Evolutionary conservation across 2,329 filamentous ascomycete genomes (phyloP).

Genomic region (Trichoderma pleuroti): DNA sequence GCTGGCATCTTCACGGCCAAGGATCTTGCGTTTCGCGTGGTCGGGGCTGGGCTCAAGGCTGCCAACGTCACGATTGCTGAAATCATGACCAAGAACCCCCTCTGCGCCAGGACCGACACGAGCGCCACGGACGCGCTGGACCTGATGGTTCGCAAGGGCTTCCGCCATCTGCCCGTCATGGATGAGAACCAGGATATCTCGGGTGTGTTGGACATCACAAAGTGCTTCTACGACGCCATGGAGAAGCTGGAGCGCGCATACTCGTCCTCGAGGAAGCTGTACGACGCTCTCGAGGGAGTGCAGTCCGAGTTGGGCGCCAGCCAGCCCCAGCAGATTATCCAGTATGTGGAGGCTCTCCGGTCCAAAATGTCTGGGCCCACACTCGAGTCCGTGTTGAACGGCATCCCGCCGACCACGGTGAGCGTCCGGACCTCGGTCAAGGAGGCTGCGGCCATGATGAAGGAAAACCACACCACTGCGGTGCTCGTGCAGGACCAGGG

Average conservation of each 20-base stretch:
- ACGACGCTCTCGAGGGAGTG: slow-evolving; percentile 95
- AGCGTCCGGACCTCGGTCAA: slow-evolving; percentile 94
- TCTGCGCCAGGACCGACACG: slow-evolving; percentile 95
- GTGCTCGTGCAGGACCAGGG: slow-evolving; percentile 95
- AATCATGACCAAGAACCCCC: slow-evolving; percentile 99
- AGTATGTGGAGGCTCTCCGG: slow-evolving; percentile 94
- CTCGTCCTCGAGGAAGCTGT: slow-evolving; percentile 94
- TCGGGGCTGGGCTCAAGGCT: slow-evolving; percentile 85
- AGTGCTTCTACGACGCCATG: slow-evolving; percentile 99
- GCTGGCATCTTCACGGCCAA: slow-evolving; percentile 99
- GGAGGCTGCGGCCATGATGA: slow-evolving; percentile 94
- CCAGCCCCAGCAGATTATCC: slow-evolving; percentile 97
- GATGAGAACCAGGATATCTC: slow-evolving; percentile 99
- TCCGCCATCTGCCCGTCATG: slow-evolving; percentile 97
- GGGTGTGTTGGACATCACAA: slow-evolving; percentile 96
- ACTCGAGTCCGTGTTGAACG: slow-evolving; percentile 88
- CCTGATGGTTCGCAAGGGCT: slow-evolving; percentile 97
- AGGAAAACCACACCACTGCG: slow-evolving; percentile 97
- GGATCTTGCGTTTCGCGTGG: slow-evolving; percentile 94
- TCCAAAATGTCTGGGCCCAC: slow-evolving; percentile 98
- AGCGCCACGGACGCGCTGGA: slow-evolving; percentile 96
- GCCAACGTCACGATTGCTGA: slow-evolving; percentile 89
- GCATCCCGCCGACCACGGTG: slow-evolving; percentile 87
- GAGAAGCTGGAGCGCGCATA: slow-evolving; percentile 98
- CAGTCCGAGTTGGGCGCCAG: slow-evolving; percentile 94